These are phyloP conservation scores for Schizothecium vesticola DNA, from an alignment of 495 filamentous ascomycete genomes.

Conservation along the genomic window DNA sequence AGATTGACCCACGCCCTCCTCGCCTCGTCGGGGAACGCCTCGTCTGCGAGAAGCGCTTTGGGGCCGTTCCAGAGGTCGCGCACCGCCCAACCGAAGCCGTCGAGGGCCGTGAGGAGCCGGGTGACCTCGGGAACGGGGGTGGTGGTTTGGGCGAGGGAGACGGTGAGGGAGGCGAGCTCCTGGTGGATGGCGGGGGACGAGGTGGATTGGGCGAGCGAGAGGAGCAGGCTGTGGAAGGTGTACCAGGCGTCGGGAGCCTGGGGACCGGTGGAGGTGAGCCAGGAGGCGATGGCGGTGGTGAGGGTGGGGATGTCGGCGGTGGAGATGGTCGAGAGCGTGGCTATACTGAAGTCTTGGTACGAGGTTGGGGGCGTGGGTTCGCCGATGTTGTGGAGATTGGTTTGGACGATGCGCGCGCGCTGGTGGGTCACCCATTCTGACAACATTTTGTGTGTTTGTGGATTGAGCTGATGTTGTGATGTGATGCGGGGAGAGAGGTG, in stretches of 20 bases:
- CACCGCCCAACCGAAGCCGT: neutral
- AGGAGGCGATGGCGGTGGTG: no score
- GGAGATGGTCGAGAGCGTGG: neutral
- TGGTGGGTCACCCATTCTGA: neutral
- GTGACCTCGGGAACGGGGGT: neutral
- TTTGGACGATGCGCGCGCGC: neutral
- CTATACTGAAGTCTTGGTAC: neutral
- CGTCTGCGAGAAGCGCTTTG: neutral
- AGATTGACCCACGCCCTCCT: neutral
- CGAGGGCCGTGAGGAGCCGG: neutral
- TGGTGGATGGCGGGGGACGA: neutral
- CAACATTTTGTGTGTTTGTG: neutral
- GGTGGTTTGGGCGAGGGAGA: neutral
- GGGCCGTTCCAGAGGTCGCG: constrained; percentile 2
- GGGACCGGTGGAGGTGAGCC: neutral
- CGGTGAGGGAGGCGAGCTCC: neutral
- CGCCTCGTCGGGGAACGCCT: no score
- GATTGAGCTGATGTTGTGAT: neutral
- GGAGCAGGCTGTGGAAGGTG: neutral
- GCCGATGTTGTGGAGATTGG: neutral
- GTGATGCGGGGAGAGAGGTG: neutral
- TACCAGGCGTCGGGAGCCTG: neutral
- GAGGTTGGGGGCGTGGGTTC: neutral
- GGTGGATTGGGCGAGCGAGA: constrained; percentile 1
- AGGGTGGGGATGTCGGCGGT: neutral